Percentiles rank a stretch among this genome's conserved stretches.
Conservation (phyloP, 176 grass and related monocot genomes). For the Dendrocalamus sinicus region DNA sequence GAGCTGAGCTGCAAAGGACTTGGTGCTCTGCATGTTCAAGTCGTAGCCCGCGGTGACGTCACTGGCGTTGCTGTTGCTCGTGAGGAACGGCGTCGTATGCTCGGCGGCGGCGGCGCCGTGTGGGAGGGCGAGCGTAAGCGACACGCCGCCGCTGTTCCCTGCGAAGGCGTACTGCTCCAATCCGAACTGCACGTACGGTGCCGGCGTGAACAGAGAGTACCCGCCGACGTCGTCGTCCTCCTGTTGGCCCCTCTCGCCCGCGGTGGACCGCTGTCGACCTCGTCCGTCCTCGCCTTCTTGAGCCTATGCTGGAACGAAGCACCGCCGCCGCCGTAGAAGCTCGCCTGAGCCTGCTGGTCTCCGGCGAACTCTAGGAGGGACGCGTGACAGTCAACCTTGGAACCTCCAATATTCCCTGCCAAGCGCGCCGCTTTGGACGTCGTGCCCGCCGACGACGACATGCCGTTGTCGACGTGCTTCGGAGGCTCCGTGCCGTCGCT, state of each 20-base stretch:
- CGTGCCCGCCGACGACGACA: background rate
- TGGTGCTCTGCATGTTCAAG: constrained; percentile 67
- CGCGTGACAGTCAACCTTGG: constrained; percentile 25
- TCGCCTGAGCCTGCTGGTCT: background rate
- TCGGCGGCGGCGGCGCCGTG: constrained; percentile 50
- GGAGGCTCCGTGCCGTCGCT: constrained; percentile 9
- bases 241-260: constrained; percentile 10
- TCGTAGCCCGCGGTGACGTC: constrained; percentile 52
- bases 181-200: constrained; percentile 56
- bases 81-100: constrained; percentile 56
- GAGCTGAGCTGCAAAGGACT: constrained; percentile 70
- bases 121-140: constrained; percentile 79
- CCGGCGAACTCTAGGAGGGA: constrained; percentile 39
- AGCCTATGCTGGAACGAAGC: constrained; percentile 34
- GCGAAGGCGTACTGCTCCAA: constrained; percentile 71
- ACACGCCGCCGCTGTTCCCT: constrained; percentile 60
- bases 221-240: constrained; percentile 12
- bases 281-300: constrained; percentile 60
- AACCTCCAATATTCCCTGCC: background rate
- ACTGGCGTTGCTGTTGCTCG: constrained; percentile 41
- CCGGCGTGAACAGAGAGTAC: constrained; percentile 53
- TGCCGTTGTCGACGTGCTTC: constrained; percentile 27
- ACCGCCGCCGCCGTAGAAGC: constrained; percentile 22
- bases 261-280: too few species aligned
- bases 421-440: background rate